Percentiles rank a stretch among this genome's conserved stretches.
These are phyloP conservation scores for Solanum boliviense DNA, from an alignment of 257 asterid genomes.

Conservation along the genomic window DNA sequence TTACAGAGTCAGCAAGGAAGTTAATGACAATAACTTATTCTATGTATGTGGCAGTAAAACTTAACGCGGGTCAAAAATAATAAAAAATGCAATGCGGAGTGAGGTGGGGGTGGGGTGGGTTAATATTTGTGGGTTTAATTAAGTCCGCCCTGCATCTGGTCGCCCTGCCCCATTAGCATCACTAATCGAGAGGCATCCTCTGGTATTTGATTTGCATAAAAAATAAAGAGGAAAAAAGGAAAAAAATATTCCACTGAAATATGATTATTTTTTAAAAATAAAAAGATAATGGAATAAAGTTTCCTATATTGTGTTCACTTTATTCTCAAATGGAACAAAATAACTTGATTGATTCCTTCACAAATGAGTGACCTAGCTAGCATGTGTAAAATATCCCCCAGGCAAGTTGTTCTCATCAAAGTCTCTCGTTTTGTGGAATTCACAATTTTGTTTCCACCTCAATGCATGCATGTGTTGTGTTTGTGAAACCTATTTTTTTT, in stretches of 20 bases:
- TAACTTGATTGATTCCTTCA: background rate
- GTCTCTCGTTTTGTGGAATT: background rate
- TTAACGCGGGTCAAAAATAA: no score
- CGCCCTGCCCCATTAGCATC: background rate
- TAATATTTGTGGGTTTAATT: no score
- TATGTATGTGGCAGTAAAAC: no score
- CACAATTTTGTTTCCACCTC: background rate
- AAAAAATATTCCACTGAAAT: no score
- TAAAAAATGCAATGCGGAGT: no score
- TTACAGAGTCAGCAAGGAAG: no score
- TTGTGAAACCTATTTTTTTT: background rate
- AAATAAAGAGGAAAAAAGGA: no score
- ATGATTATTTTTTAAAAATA: no score
- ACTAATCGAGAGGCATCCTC: background rate
- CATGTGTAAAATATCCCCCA: background rate
- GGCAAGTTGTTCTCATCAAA: background rate
- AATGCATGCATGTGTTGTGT: background rate
- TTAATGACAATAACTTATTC: no score
- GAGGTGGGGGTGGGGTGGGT: no score
- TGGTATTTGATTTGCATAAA: no score
- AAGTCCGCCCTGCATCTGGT: no score
- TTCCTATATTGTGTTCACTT: background rate
- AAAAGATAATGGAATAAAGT: background rate
- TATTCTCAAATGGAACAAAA: background rate
- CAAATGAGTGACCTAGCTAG: background rate